Conservation (phyloP, 495 filamentous ascomycete genomes). For the Penicillium ucsense region DNA sequence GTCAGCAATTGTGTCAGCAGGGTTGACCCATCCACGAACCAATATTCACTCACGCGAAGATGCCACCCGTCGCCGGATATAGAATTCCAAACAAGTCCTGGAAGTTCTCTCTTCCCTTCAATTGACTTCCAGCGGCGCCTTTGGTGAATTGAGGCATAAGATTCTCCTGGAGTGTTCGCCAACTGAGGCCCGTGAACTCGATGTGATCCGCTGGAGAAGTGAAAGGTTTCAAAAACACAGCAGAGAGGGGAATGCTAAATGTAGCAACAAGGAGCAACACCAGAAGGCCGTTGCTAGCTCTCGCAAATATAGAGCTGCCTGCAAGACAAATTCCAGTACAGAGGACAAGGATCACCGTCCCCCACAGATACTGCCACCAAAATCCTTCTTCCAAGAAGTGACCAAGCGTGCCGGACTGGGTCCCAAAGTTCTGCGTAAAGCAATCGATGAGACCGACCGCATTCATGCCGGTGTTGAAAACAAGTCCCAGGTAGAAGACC, state of each 20-base stretch:
- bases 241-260: slow-evolving; percentile 73
- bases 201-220: slow-evolving; percentile 49
- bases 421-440: slow-evolving; percentile 66
- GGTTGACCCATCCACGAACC: background rate
- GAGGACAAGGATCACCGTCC: slow-evolving; percentile 57
- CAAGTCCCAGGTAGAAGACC: slow-evolving; percentile 79
- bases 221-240: slow-evolving; percentile 58
- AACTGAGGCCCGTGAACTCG: slow-evolving; percentile 65
- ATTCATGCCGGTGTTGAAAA: slow-evolving; percentile 83
- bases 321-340: slow-evolving; percentile 73
- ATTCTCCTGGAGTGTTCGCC: slow-evolving; percentile 60
- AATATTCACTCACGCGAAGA: slow-evolving; percentile 45
- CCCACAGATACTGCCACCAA: slow-evolving; percentile 75
- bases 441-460: slow-evolving; percentile 82
- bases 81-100: slow-evolving; percentile 80
- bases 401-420: slow-evolving; percentile 44
- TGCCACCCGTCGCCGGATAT: slow-evolving; percentile 75
- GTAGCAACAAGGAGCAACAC: slow-evolving; percentile 64
- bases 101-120: slow-evolving; percentile 60
- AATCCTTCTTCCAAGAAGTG: slow-evolving; percentile 58
- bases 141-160: slow-evolving; percentile 58
- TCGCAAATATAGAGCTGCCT: slow-evolving; percentile 70
- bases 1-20: slow-evolving; percentile 11
- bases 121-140: slow-evolving; percentile 57
- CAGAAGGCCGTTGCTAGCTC: slow-evolving; percentile 71